Evolutionary conservation across 2,329 filamentous ascomycete species (phyloP).

Genomic region (Polytolypa hystricis): DNA sequence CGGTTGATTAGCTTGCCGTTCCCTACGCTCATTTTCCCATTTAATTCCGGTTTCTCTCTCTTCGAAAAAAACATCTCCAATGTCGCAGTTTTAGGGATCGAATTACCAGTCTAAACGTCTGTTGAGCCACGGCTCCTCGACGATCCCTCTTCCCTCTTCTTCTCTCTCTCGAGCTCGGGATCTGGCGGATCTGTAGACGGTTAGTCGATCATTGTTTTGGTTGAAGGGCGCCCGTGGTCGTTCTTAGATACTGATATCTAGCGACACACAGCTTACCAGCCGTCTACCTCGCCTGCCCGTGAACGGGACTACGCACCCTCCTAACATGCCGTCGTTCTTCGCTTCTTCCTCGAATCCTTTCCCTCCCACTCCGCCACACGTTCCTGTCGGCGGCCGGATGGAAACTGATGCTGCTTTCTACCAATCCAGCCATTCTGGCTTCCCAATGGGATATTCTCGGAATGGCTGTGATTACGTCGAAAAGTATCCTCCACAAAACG

Average conservation of each 20-base stretch:
- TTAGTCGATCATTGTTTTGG: conserved; percentile 19
- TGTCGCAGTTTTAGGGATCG: conserved; percentile 31
- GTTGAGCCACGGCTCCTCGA: conserved; percentile 30
- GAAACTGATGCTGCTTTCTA: conserved; percentile 31
- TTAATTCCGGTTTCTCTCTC: conserved; percentile 15
- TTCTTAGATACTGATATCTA: conserved; percentile 16
- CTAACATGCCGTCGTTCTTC: conserved; percentile 34
- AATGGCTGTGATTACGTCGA: conserved; percentile 36
- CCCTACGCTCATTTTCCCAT: conserved; percentile 11
- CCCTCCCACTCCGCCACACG: conserved; percentile 32
- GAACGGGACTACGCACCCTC: conserved; percentile 16
- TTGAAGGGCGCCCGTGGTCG: conserved; percentile 6
- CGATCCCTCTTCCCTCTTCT: too few relatives aligned
- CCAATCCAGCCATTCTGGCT: conserved; percentile 24
- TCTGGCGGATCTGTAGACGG: conserved; percentile 33
- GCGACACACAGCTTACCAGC: conserved; percentile 12
- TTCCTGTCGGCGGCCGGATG: conserved; percentile 26
- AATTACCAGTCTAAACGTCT: conserved; percentile 16
- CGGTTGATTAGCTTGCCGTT: background rate
- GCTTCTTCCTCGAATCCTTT: conserved; percentile 29
- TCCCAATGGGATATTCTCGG: conserved; percentile 32
- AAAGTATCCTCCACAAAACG: conserved; percentile 29
- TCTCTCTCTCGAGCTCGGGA: conserved; percentile 24
- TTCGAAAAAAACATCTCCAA: conserved; percentile 23
- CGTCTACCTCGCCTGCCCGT: conserved; percentile 29